A percentile compares a stretch with the other conserved stretches of the same genome.
Evolutionary conservation across 2,329 filamentous ascomycete genomes (phyloP).

Genomic region (Dissoconium aciculare): DNA sequence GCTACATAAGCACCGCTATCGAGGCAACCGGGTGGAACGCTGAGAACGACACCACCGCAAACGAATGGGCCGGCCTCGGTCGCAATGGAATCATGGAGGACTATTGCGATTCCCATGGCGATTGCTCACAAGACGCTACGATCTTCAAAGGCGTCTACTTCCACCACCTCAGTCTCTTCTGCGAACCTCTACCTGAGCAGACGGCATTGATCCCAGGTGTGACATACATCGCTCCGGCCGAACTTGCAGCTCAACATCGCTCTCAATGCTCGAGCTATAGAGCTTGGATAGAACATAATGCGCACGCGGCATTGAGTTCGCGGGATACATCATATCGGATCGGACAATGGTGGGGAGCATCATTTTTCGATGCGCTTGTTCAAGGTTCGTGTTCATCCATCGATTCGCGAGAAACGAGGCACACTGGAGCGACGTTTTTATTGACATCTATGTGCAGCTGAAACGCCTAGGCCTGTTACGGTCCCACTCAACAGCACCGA

Average conservation of each 20-base stretch:
- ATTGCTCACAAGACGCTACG: constrained; percentile 70
- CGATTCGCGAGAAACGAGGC: constrained; percentile 2
- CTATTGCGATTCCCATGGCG: constrained; percentile 57
- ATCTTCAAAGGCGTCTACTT: constrained; percentile 96
- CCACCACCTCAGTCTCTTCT: constrained; percentile 73
- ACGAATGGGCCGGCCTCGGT: constrained; percentile 58
- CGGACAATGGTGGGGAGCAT: constrained; percentile 69
- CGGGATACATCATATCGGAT: constrained; percentile 53
- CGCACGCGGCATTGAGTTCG: constrained; percentile 55
- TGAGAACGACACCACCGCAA: constrained; percentile 5
- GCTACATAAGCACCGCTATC: constrained; percentile 57
- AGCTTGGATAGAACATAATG: constrained; percentile 67
- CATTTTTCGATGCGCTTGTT: constrained; percentile 5
- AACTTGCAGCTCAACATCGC: constrained; percentile 34
- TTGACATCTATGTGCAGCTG: constrained; percentile 10
- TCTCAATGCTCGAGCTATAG: constrained; percentile 51
- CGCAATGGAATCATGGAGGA: constrained; percentile 73
- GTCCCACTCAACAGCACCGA: constrained; percentile 35
- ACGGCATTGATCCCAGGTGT: constrained; percentile 32
- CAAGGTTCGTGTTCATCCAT: not conserved
- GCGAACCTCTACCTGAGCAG: constrained; percentile 42
- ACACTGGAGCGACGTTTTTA: constrained; percentile 3
- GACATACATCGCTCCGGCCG: constrained; percentile 26
- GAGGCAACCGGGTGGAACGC: constrained; percentile 58
- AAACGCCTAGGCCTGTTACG: constrained; percentile 9